Conservation (phyloP, 2,329 filamentous ascomycete species). For the Epichloe amarillans region DNA sequence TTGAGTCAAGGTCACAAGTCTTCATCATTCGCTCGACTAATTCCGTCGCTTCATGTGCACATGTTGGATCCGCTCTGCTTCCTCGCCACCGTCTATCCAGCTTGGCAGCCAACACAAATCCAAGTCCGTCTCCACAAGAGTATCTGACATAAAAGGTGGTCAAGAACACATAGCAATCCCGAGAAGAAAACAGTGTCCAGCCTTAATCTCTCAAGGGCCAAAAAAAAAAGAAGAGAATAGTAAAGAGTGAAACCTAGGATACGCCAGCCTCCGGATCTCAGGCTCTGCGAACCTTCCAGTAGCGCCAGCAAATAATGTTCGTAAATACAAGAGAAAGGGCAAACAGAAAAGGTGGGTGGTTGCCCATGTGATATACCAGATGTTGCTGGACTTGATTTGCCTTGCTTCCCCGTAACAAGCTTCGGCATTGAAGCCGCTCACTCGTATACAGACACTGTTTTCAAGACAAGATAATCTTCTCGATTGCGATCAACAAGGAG, state of each 20-base stretch:
- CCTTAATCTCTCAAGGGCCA: background rate
- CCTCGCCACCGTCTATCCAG: slow-evolving; percentile 2
- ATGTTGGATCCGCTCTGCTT: background rate
- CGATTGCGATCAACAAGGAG: background rate
- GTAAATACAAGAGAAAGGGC: background rate
- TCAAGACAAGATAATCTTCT: background rate
- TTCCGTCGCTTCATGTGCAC: background rate
- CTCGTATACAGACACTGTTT: background rate
- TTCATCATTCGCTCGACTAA: background rate
- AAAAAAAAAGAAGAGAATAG: slow-evolving; percentile 4
- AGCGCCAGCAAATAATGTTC: slow-evolving; percentile 3
- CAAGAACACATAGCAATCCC: background rate
- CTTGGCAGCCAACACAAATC: slow-evolving; percentile 6
- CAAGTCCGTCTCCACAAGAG: slow-evolving; percentile 2
- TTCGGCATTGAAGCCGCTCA: background rate
- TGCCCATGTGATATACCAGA: background rate
- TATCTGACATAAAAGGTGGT: background rate
- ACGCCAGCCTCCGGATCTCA: slow-evolving; percentile 1
- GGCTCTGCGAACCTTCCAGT: slow-evolving; percentile 1
- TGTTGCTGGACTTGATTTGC: background rate
- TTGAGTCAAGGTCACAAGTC: background rate
- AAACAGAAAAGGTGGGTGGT: background rate
- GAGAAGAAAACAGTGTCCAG: slow-evolving; percentile 2
- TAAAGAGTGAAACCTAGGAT: slow-evolving; percentile 4
- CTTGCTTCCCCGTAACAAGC: background rate